Evolutionary conservation across 106 monocot genomes (phyloP).

Genomic region (Posidonia australis): DNA sequence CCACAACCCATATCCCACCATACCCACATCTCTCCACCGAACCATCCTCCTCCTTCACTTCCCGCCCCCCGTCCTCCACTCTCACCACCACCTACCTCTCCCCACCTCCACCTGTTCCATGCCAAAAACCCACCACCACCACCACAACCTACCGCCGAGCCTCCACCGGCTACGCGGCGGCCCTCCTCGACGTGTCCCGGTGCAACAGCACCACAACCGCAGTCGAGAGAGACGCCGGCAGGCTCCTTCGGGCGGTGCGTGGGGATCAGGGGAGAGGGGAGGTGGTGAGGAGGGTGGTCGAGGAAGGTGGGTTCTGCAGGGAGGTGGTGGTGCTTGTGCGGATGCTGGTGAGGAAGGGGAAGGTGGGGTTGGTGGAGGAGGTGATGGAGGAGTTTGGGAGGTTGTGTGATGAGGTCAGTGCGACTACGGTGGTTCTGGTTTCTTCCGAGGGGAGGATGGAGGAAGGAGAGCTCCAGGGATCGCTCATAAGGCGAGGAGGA

Average conservation of each 20-base stretch:
- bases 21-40: neutral
- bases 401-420: slow-evolving; percentile 22
- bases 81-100: neutral
- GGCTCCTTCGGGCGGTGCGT: slow-evolving; percentile 1
- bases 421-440: slow-evolving; percentile 11
- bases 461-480: slow-evolving; percentile 14
- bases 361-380: slow-evolving; percentile 25
- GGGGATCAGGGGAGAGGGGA: neutral
- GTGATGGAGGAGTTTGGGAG: slow-evolving; percentile 37
- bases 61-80: neutral
- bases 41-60: slow-evolving; percentile 3
- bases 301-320: slow-evolving; percentile 15
- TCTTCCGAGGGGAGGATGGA: slow-evolving; percentile 16
- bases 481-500: slow-evolving; percentile 17
- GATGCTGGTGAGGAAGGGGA: slow-evolving; percentile 38
- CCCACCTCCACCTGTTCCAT: neutral
- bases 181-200: slow-evolving; percentile 39
- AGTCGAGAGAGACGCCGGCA: slow-evolving; percentile 20
- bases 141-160: slow-evolving; percentile 15
- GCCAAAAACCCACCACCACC: neutral
- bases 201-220: slow-evolving; percentile 15
- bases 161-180: slow-evolving; percentile 58
- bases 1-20: neutral
- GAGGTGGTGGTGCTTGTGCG: slow-evolving; percentile 30
- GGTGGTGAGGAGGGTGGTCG: slow-evolving; percentile 5